Conservation (phyloP, 2,329 filamentous ascomycete species). For the Colletotrichum sp. region DNA sequence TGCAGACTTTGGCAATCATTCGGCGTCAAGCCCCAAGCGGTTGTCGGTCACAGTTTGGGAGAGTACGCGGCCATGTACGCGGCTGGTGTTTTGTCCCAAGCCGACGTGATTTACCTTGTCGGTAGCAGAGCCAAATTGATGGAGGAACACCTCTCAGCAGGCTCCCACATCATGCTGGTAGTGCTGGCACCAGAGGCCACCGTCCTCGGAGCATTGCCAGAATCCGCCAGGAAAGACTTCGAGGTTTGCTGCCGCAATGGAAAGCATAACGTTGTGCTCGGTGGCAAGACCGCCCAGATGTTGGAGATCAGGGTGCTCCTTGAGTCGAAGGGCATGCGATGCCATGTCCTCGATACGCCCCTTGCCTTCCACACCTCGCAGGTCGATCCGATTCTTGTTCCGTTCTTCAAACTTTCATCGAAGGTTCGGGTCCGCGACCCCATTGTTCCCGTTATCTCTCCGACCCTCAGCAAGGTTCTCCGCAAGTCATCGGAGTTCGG, state of each 20-base stretch:
- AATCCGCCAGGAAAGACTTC: conserved; percentile 29
- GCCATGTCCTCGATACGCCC: conserved; percentile 50
- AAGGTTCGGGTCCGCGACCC: conserved; percentile 46
- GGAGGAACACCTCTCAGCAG: conserved; percentile 65
- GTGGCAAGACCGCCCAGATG: conserved; percentile 46
- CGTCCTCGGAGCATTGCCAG: conserved; percentile 58
- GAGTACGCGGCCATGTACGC: conserved; percentile 77
- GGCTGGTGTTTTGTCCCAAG: conserved; percentile 72
- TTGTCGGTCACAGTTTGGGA: conserved; percentile 69
- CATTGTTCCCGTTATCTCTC: conserved; percentile 68
- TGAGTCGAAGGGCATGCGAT: conserved; percentile 40
- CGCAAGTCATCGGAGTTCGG: conserved; percentile 50
- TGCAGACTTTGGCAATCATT: conserved; percentile 59
- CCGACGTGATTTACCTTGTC: conserved; percentile 75
- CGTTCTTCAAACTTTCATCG: conserved; percentile 55
- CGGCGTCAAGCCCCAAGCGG: conserved; percentile 58
- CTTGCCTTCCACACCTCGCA: conserved; percentile 61
- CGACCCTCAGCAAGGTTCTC: conserved; percentile 61
- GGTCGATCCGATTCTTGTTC: conserved; percentile 59
- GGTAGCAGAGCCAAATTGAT: conserved; percentile 70
- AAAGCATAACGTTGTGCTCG: conserved; percentile 74
- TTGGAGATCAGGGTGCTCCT: conserved; percentile 45
- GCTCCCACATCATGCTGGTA: conserved; percentile 66
- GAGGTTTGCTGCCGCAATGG: conserved; percentile 77
- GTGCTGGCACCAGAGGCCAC: conserved; percentile 53